Evolutionary conservation across 305 asterid genomes (phyloP).

Genomic region (Andrographis paniculata): DNA sequence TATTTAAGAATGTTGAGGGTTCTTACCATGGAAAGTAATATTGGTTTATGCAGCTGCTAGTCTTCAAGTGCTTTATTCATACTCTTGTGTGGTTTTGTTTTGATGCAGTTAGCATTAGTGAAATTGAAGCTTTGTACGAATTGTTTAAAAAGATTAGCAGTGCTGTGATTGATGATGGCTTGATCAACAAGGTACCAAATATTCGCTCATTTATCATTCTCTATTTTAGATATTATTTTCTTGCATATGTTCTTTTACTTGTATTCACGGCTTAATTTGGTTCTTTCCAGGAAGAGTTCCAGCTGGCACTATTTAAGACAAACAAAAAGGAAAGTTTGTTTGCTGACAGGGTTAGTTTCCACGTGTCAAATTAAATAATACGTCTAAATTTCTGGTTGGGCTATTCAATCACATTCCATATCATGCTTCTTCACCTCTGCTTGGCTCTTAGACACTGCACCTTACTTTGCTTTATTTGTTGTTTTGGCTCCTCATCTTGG

Average conservation of each 20-base stretch:
- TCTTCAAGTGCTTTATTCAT: not conserved
- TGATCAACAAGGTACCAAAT: constrained; percentile 62
- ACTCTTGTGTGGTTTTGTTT: not conserved
- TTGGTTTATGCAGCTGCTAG: constrained; percentile 5
- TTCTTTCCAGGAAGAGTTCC: constrained; percentile 75
- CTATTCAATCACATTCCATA: not conserved
- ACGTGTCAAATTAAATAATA: constrained; percentile 9
- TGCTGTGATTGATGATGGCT: constrained; percentile 67
- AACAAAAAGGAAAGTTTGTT: constrained; percentile 77
- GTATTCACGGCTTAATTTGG: not conserved
- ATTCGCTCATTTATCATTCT: not conserved
- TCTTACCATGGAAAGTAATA: not conserved
- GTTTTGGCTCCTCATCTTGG: not conserved
- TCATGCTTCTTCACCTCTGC: not conserved
- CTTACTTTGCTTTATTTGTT: not conserved
- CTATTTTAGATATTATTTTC: not conserved
- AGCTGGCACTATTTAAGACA: constrained; percentile 75
- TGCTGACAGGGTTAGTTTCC: constrained; percentile 80
- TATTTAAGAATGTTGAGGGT: no score
- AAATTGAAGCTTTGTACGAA: constrained; percentile 26
- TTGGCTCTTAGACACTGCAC: not conserved
- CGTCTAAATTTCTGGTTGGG: not conserved
- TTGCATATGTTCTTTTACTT: not conserved
- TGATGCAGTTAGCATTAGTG: constrained; percentile 62
- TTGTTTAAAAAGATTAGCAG: constrained; percentile 72